phyloP scores from a whole-genome alignment of 352 stramenopile species.

The Globisporangium takayamanum region DNA sequence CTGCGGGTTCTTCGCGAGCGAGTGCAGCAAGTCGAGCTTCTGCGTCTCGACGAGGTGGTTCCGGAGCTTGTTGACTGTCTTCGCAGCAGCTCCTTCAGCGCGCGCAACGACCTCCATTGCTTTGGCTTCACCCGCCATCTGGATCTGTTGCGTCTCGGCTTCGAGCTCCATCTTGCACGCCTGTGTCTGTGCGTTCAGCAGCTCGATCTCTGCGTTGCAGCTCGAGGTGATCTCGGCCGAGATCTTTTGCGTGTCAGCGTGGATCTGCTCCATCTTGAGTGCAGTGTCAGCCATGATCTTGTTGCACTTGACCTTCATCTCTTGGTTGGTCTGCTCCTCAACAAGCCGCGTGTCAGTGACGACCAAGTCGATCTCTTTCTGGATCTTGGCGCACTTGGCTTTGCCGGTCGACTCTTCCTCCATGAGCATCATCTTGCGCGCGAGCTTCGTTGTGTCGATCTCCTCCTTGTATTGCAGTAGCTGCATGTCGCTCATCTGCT shows the following conservation, averaged over 20 bases:
- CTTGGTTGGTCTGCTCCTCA: slow-evolving; percentile 45
- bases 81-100: slow-evolving; percentile 28
- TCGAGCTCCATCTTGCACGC: slow-evolving; percentile 27
- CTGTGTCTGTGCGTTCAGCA: slow-evolving; percentile 34
- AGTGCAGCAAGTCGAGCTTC: slow-evolving; percentile 19
- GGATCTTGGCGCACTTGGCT: slow-evolving; percentile 45
- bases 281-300: slow-evolving; percentile 33
- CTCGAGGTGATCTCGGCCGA: slow-evolving; percentile 27
- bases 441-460: slow-evolving; percentile 47
- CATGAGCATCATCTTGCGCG: slow-evolving; percentile 39
- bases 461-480: slow-evolving; percentile 54
- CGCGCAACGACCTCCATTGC: slow-evolving; percentile 38
- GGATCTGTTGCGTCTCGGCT: slow-evolving; percentile 30
- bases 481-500: slow-evolving; percentile 59
- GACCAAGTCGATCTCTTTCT: slow-evolving; percentile 52
- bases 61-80: slow-evolving; percentile 37
- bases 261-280: slow-evolving; percentile 39
- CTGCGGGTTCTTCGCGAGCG: too few species aligned
- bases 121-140: slow-evolving; percentile 21
- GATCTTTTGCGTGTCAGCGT: slow-evolving; percentile 42
- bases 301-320: slow-evolving; percentile 39
- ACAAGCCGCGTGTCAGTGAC: slow-evolving; percentile 41
- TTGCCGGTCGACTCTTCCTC: slow-evolving; percentile 61
- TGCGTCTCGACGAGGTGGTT: slow-evolving; percentile 38
- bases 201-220: slow-evolving; percentile 37